Conservation (phyloP, 2,329 filamentous ascomycete genomes). For the Esteya vermicola region DNA sequence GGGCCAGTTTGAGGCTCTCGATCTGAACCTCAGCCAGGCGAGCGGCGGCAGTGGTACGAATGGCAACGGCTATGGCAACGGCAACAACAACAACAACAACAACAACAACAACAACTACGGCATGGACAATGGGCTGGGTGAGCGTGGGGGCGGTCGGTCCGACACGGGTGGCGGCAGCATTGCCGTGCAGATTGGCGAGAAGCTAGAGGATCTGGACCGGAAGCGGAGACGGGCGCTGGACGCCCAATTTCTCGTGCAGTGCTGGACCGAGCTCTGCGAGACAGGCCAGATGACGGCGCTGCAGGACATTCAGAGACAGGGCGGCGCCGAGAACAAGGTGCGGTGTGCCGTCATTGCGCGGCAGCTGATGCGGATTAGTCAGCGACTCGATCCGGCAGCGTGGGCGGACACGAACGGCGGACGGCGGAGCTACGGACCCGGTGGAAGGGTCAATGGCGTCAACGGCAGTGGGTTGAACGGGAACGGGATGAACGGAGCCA, state of each 20-base stretch:
- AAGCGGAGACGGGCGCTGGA: slow-evolving; percentile 83
- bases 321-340: slow-evolving; percentile 81
- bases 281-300: slow-evolving; percentile 74
- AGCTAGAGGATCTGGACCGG: slow-evolving; percentile 83
- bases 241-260: slow-evolving; percentile 88
- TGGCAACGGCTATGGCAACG: not conserved
- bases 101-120: slow-evolving; percentile 22
- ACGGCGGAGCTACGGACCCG: slow-evolving; percentile 32
- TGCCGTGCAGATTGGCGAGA: slow-evolving; percentile 88
- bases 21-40: slow-evolving; percentile 73
- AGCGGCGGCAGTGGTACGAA: too few relatives aligned
- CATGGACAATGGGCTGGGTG: too few relatives aligned
- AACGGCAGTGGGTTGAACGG: slow-evolving; percentile 31
- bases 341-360: slow-evolving; percentile 86
- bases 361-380: slow-evolving; percentile 87
- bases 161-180: slow-evolving; percentile 60
- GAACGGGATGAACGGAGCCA: slow-evolving; percentile 26
- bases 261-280: slow-evolving; percentile 91
- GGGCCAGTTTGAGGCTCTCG: slow-evolving; percentile 78
- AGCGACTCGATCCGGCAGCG: slow-evolving; percentile 67
- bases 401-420: slow-evolving; percentile 51
- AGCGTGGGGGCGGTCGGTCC: slow-evolving; percentile 29
- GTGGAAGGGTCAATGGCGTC: slow-evolving; percentile 20
- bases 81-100: slow-evolving; percentile 33
- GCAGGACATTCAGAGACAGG: slow-evolving; percentile 75